Evolutionary conservation across 169 alveolate genomes (phyloP).

Genomic region (Plasmodium cynomolgi): DNA sequence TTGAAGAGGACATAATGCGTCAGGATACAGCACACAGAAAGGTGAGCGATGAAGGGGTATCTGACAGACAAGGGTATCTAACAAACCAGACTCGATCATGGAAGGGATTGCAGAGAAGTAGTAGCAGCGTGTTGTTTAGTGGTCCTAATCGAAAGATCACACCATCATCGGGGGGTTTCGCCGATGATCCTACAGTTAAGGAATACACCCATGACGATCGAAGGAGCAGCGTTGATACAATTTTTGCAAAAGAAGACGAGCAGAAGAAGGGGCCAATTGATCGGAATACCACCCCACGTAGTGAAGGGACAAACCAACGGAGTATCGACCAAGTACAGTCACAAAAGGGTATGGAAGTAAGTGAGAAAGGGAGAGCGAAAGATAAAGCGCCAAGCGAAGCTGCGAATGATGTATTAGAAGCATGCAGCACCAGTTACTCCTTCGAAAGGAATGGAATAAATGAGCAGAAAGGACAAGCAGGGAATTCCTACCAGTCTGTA

Average conservation of each 20-base stretch:
- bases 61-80: not conserved
- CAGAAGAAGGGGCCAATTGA: not conserved
- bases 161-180: not conserved
- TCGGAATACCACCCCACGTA: not conserved
- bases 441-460: not conserved
- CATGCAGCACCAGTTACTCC: constrained; percentile 12
- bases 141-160: not conserved
- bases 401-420: not conserved
- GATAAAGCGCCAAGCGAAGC: not conserved
- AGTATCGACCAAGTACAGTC: not conserved
- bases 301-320: not conserved
- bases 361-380: not conserved
- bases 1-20: not conserved
- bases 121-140: not conserved
- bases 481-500: not conserved
- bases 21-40: not conserved
- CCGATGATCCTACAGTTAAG: not conserved
- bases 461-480: not conserved
- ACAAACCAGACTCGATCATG: not conserved
- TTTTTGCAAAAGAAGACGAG: not conserved
- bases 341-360: not conserved
- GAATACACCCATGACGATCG: not conserved
- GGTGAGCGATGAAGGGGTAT: not conserved
- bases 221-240: not conserved
- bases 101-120: not conserved